A percentile compares a stretch with the other conserved stretches of the same genome.
phyloP scores from a whole-genome alignment of 2,329 filamentous ascomycete species.

The Xylariales sp. region DNA sequence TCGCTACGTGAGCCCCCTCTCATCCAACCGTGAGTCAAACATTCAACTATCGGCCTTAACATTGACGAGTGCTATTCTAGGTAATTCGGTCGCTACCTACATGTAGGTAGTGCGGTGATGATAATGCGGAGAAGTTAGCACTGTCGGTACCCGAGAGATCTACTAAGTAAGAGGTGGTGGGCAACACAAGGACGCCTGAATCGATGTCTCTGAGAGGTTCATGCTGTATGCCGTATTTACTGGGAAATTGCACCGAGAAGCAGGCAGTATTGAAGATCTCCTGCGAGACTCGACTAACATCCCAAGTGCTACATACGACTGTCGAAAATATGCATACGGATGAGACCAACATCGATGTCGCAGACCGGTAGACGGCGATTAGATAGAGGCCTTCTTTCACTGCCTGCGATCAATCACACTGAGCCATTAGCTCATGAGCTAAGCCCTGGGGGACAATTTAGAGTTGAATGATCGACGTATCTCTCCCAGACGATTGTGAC shows the following conservation, averaged over 20 bases:
- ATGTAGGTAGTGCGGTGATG: not conserved
- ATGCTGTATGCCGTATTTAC: conserved; percentile 15
- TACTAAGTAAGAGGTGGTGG: conserved; percentile 26
- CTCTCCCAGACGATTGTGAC: not conserved
- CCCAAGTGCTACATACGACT: conserved; percentile 13
- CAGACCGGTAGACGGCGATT: not conserved
- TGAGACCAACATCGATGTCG: conserved; percentile 10
- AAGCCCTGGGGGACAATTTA: not conserved
- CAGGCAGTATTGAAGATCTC: conserved; percentile 10
- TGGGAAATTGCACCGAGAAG: conserved; percentile 16
- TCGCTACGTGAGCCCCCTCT: not conserved
- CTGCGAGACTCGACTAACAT: conserved; percentile 8
- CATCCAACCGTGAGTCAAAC: conserved; percentile 5
- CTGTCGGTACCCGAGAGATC: conserved; percentile 35
- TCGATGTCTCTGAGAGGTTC: conserved; percentile 28
- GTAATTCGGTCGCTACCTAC: not conserved
- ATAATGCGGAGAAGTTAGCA: conserved; percentile 26
- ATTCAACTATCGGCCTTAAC: conserved; percentile 5
- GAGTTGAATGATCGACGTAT: not conserved
- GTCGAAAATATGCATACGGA: not conserved
- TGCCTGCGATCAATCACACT: not conserved
- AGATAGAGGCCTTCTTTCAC: not conserved
- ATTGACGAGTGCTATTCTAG: conserved; percentile 22
- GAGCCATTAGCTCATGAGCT: conserved; percentile 1
- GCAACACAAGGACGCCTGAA: conserved; percentile 21